A percentile compares a stretch with the other conserved stretches of the same genome.
Evolutionary conservation across 805 yeast species (phyloP).

Genomic region (Saturnispora mendoncae): DNA sequence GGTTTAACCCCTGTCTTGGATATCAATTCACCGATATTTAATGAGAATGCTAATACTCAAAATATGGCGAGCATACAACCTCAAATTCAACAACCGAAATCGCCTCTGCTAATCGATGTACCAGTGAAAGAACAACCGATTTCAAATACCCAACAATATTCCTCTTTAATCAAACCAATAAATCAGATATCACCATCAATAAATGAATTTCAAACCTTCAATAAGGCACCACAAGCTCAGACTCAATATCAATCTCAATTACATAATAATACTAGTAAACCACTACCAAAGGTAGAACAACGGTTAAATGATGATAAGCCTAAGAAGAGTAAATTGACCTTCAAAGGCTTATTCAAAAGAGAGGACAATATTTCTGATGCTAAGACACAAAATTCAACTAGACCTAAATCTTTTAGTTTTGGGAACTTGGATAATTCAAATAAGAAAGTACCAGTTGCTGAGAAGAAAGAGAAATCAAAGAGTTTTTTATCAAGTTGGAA

Average conservation of each 20-base stretch:
- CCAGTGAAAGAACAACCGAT: too few relatives aligned
- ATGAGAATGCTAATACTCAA: too few relatives aligned
- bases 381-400: not conserved
- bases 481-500: slow-evolving; percentile 27
- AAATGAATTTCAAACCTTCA: not conserved
- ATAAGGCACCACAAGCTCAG: not conserved
- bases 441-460: slow-evolving; percentile 13
- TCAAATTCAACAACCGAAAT: not conserved
- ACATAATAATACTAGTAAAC: not conserved
- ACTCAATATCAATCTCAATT: not conserved
- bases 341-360: slow-evolving; percentile 24
- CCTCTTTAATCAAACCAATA: not conserved
- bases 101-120: too few relatives aligned
- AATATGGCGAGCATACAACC: too few relatives aligned
- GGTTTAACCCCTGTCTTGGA: slow-evolving; percentile 11
- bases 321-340: slow-evolving; percentile 21
- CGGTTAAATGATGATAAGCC: slow-evolving; percentile 1
- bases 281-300: not conserved
- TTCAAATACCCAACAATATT: not conserved
- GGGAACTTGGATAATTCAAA: slow-evolving; percentile 3
- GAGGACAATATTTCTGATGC: slow-evolving; percentile 4
- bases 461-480: slow-evolving; percentile 22
- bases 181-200: not conserved
- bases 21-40: not conserved
- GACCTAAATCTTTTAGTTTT: slow-evolving; percentile 14